Evolutionary conservation across 768 basidiomycete genomes (phyloP), one percentile per base, ranked within the genome.

Genomic region (Daedaleopsis sinensis): DNA sequence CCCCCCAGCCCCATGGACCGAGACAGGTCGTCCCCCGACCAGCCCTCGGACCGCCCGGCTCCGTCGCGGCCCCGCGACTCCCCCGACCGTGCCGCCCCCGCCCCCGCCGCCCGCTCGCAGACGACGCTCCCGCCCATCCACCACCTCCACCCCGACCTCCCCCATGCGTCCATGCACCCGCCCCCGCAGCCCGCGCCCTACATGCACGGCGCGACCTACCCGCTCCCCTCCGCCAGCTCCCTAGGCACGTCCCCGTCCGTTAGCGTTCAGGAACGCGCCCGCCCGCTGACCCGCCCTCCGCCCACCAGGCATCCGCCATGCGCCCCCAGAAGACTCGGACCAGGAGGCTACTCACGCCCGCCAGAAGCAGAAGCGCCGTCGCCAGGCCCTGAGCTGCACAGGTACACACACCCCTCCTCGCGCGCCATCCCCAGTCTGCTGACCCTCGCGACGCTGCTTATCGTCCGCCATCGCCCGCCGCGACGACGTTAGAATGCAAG

Each of bases 371-470:
- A 93, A 91, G 74, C 79, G 91, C 55, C 80, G 91, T 55, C 78
- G 91, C 48, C 91, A 93, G 71, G 91, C 91, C 42, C 76, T 93
- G 66, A 93, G 91, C 70, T 93, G 91, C 74, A 93, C 91, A 55
- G 91, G 91, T 91, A 72, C 77, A 82, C 76, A 46, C 62, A 64
- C 55, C 51, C 58, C 62, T 50, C 60, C 47, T 32, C 27, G 27
- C 27, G 49, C 58, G 23, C 32, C 15, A 32, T 7, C 42, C 50
- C 48, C 57, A 47, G 54, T 59, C 58, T 56, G 60, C 64, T 58
- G 46, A 61, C 60, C n/a, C 47, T 32, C 27, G 27, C 37, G 50
- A 49, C 48, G 11, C 59, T 48, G 47, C 51, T 59, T 61, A 55
- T 64, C 58, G 38, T 32, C 39, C 52, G 13, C 47, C 53, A 58